Evolutionary conservation across 2,329 filamentous ascomycete species (phyloP).

Genomic region (Botryosphaeria dothidea): DNA sequence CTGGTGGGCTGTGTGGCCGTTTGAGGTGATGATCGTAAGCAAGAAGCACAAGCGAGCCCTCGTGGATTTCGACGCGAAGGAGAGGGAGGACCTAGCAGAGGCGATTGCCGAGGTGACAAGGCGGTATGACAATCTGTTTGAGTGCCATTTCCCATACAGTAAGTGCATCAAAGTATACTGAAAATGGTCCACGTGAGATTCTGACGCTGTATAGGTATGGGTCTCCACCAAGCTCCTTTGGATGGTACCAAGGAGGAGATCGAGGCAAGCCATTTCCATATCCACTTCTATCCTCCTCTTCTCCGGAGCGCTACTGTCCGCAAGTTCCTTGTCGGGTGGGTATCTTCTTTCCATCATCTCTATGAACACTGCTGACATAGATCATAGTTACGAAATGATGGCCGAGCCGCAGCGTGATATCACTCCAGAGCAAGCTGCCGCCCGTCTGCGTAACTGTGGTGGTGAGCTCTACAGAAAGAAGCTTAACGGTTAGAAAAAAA

Average conservation of each 20-base stretch:
- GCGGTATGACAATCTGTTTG: conserved; percentile 94
- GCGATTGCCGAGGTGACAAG: conserved; percentile 84
- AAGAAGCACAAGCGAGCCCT: conserved; percentile 82
- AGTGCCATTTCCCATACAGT: conserved; percentile 96
- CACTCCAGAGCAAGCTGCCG: conserved; percentile 91
- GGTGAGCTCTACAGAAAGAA: conserved; percentile 82
- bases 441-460: conserved; percentile 71
- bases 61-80: conserved; percentile 73
- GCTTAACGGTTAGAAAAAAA: conserved; percentile 29
- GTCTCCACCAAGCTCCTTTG: conserved; percentile 91
- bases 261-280: conserved; percentile 83
- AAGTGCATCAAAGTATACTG: conserved; percentile 36
- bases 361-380: neutral
- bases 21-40: conserved; percentile 87
- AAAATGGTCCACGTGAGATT: neutral
- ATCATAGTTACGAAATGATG: conserved; percentile 76
- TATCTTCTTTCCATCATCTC: conserved; percentile 18
- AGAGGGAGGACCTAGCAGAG: conserved; percentile 76
- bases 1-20: conserved; percentile 98
- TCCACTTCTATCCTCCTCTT: conserved; percentile 96
- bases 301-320: conserved; percentile 89
- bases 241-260: conserved; percentile 79
- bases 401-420: conserved; percentile 98
- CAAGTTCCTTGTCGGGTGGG: conserved; percentile 86
- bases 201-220: conserved; percentile 63